phyloP scores from a whole-genome alignment of 306 rosid species.

The Macrotyloma uniflorum region DNA sequence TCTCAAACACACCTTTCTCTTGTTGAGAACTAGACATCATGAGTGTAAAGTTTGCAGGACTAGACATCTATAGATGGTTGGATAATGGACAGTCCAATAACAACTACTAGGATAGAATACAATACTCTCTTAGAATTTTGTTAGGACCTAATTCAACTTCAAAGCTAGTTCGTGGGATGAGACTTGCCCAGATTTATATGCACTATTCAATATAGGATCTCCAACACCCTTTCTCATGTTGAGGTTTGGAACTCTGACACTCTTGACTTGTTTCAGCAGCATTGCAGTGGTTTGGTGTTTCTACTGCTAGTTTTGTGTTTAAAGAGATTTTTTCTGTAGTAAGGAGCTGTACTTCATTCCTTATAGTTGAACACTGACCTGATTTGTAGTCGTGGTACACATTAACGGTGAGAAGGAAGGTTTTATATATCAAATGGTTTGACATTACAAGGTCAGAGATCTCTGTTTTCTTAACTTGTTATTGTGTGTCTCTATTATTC shows the following conservation, averaged over 20 bases:
- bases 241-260: neutral
- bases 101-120: too few species aligned
- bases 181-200: too few species aligned
- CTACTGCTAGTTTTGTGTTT: neutral
- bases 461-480: conserved; percentile 3
- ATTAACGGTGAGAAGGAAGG: conserved; percentile 7
- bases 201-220: too few species aligned
- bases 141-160: too few species aligned
- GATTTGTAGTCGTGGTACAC: neutral
- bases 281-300: neutral
- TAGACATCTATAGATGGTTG: too few species aligned
- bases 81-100: too few species aligned
- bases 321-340: neutral
- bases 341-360: neutral
- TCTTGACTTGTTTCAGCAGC: neutral
- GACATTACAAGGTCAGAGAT: conserved; percentile 9
- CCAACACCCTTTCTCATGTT: neutral
- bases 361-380: neutral
- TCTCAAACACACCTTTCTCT: too few species aligned
- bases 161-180: too few species aligned
- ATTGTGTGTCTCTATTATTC: neutral
- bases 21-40: too few species aligned
- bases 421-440: neutral
- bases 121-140: too few species aligned
- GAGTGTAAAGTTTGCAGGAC: too few species aligned